Evolutionary conservation across 371 early-diverging fungal genomes (phyloP), one percentile per base, ranked within the genome.

Genomic region (Rhizopus microsporus): DNA sequence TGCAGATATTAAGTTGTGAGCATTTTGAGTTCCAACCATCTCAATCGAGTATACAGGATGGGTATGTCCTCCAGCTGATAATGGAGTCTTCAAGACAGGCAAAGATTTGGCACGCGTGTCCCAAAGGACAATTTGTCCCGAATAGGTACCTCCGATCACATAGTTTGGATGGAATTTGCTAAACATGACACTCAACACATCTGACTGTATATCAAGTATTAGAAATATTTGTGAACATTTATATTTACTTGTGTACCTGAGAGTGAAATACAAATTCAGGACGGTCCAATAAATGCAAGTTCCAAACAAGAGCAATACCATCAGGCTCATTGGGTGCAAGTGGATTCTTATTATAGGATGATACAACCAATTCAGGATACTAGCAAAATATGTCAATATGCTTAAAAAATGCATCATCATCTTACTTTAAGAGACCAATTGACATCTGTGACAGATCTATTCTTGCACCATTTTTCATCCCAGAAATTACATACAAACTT

Each of bases 121-220:
- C 98, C 98, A 98, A 15, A 97, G 72, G 7, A 95, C 82, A 61
- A 98, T 91, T 72, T 98, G 98, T 9, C 99, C 99, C 34, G 96
- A 93, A 66, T 94, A 97, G 2, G 97, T 94, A 23, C 97, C 95
- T 61, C 97, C 97, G 40, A 98, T 85, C 43, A 98, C 77, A 50
- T 92, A 72, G 61, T 92, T 90, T 17, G 93, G 94, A 65, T 95
- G 93, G 68, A 94, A 96, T 31, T 88, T 88, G 32, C 94, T 92
- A 64, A 97, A 97, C 53, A 75, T 80, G 32, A 94, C 93, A 9
- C 91, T 85, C 51, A 93, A 86, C 5, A 98, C 93, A 60, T 97
- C 96, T 29, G 95, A 95, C 83, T 88, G 47, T n/a, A n/a, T 53
- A 54, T n/a, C 63, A 38, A 57, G 37, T 40, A 35, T 9, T 8